Conservation (phyloP, 805 yeast species). For the Candida xiaguanensis region DNA sequence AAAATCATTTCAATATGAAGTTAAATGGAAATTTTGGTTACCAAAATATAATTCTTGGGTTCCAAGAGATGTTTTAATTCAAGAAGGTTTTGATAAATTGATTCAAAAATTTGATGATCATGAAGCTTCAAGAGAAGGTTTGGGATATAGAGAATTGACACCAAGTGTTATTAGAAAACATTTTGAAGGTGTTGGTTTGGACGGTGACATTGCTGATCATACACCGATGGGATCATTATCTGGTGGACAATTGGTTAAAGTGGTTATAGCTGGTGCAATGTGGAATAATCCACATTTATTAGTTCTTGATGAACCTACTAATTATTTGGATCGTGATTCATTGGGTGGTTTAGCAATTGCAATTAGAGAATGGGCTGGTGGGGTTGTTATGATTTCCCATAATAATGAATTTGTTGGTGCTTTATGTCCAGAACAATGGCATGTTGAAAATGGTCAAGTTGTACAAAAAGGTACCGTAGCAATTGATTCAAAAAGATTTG, state of each 20-base stretch:
- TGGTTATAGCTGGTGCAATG: constrained; percentile 99
- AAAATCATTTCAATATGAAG: constrained; percentile 94
- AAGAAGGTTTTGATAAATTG: constrained; percentile 50
- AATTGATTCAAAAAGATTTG: constrained; percentile 76
- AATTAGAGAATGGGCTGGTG: constrained; percentile 97
- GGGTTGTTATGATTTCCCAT: constrained; percentile 98
- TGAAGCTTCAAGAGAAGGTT: constrained; percentile 48
- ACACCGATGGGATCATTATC: constrained; percentile 95
- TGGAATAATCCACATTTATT: constrained; percentile 98
- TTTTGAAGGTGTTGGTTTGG: constrained; percentile 95
- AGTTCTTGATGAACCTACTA: constrained; percentile 97
- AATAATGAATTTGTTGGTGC: constrained; percentile 97
- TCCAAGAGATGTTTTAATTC: constrained; percentile 73
- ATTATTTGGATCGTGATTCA: constrained; percentile 96
- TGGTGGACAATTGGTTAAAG: constrained; percentile 98
- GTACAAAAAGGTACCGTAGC: constrained; percentile 77
- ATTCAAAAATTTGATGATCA: constrained; percentile 45
- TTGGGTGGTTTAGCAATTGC: constrained; percentile 97
- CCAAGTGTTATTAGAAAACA: constrained; percentile 94
- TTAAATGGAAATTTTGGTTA: constrained; percentile 82
- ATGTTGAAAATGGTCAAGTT: constrained; percentile 87
- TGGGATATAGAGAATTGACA: constrained; percentile 50
- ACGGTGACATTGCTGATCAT: constrained; percentile 97
- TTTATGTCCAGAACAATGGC: constrained; percentile 97
- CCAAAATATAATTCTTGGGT: constrained; percentile 95